Conservation (phyloP, 2,329 filamentous ascomycete species). For the Coniella lustricola region DNA sequence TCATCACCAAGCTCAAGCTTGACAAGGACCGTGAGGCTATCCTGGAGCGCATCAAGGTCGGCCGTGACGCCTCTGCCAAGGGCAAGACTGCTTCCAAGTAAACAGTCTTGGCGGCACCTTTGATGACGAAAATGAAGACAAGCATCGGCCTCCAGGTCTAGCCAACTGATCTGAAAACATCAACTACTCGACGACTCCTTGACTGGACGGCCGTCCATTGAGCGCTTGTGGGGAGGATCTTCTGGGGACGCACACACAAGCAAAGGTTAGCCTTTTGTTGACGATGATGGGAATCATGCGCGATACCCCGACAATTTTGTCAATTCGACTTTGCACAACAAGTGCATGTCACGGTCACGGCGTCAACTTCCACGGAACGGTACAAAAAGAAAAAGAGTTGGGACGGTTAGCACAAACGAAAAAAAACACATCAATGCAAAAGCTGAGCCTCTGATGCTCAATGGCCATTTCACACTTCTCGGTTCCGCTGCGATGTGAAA, state of each 20-base stretch:
- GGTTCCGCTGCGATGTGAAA: constrained; percentile 49
- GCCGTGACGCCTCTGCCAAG: constrained; percentile 70
- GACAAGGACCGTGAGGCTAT: constrained; percentile 91
- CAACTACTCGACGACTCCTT: too few relatives aligned
- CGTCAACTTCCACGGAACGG: constrained; percentile 21
- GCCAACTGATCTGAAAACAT: too few relatives aligned
- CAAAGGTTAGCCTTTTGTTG: constrained; percentile 12
- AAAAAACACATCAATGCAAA: constrained; percentile 25
- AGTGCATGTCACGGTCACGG: constrained; percentile 17
- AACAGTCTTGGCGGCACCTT: constrained; percentile 17
- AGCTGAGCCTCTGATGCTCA: constrained; percentile 46
- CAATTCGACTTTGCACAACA: constrained; percentile 5
- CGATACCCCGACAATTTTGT: constrained; percentile 3
- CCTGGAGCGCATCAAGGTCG: constrained; percentile 75
- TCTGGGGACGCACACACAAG: constrained; percentile 5
- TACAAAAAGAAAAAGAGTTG: constrained; percentile 7
- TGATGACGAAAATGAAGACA: neutral
- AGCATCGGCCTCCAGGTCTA: neutral
- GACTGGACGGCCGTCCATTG: neutral
- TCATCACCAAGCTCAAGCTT: constrained; percentile 98
- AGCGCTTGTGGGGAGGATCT: constrained; percentile 15
- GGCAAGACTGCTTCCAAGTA: constrained; percentile 54
- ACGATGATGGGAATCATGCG: constrained; percentile 7
- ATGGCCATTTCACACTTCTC: constrained; percentile 62
- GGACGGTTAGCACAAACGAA: constrained; percentile 11